These are phyloP conservation scores for Mortierella alpina DNA, from an alignment of 192 early-diverging fungal genomes.

Conservation along the genomic window DNA sequence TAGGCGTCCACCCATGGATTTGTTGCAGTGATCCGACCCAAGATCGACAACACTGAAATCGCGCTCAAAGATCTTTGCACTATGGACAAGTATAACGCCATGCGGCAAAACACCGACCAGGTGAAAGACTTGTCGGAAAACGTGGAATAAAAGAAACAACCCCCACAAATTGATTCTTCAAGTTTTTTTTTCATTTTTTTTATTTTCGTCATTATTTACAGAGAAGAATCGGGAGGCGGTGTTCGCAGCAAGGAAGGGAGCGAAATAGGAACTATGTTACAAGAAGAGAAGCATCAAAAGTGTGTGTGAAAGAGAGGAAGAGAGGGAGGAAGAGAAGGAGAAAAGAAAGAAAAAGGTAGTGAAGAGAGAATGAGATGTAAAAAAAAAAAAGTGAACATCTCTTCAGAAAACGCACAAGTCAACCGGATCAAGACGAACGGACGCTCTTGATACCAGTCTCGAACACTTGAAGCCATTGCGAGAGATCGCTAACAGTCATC, in stretches of 20 bases:
- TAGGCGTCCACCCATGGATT: slow-evolving; percentile 51
- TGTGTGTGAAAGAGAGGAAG: too few species aligned
- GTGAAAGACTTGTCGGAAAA: neutral
- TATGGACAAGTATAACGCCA: slow-evolving; percentile 23
- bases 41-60: slow-evolving; percentile 35
- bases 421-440: slow-evolving; percentile 16
- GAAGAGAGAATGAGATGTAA: neutral
- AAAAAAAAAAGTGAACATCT: too few species aligned
- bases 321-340: slow-evolving; percentile 1
- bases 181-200: neutral
- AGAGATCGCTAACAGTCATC: slow-evolving; percentile 52
- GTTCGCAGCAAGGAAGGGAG: neutral
- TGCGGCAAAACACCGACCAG: neutral
- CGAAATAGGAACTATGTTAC: neutral
- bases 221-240: neutral
- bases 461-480: slow-evolving; percentile 59
- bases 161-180: too few species aligned
- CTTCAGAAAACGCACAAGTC: neutral
- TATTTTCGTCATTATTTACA: neutral
- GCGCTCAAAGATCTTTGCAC: slow-evolving; percentile 30
- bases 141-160: too few species aligned
- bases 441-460: slow-evolving; percentile 55
- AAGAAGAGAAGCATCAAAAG: neutral
- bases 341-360: neutral
- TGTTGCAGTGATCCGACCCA: slow-evolving; percentile 46